Evolutionary conservation across 331 rosid species (phyloP).

Genomic region (Cydonia oblonga): DNA sequence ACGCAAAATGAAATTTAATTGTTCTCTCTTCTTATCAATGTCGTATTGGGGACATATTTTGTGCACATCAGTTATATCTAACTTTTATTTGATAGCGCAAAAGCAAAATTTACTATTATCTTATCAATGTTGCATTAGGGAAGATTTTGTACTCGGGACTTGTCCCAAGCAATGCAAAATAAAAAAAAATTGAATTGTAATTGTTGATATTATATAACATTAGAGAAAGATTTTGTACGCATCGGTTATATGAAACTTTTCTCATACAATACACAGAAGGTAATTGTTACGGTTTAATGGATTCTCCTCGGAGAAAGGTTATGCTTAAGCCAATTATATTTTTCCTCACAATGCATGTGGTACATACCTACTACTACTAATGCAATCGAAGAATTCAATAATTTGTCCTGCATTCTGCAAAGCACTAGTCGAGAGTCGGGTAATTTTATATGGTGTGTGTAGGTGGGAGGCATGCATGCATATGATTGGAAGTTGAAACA

Average conservation of each 20-base stretch:
- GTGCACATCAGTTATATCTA: not conserved
- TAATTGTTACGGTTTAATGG: no score
- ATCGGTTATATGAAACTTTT: not conserved
- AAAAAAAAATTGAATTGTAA: no score
- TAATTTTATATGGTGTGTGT: not conserved
- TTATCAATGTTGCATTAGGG: not conserved
- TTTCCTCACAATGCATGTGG: not conserved
- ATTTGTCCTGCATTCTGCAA: not conserved
- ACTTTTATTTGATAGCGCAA: not conserved
- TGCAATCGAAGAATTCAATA: no score
- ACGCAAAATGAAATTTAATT: no score
- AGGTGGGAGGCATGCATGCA: not conserved
- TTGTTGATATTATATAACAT: not conserved
- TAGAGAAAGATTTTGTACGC: no score
- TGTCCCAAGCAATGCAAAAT: no score
- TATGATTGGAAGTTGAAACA: constrained; percentile 1
- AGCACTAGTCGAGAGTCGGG: not conserved
- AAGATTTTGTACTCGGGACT: not conserved
- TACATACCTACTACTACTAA: not conserved
- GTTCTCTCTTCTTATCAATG: not conserved
- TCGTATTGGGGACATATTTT: not conserved
- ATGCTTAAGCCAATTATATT: not conserved
- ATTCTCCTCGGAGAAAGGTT: no score
- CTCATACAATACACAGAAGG: not conserved
- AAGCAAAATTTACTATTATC: not conserved